Percentiles rank a stretch among this genome's conserved stretches.
Conservation (phyloP, 1,139 yeast genomes). For the Saccharomycopsis hybrid region DNA sequence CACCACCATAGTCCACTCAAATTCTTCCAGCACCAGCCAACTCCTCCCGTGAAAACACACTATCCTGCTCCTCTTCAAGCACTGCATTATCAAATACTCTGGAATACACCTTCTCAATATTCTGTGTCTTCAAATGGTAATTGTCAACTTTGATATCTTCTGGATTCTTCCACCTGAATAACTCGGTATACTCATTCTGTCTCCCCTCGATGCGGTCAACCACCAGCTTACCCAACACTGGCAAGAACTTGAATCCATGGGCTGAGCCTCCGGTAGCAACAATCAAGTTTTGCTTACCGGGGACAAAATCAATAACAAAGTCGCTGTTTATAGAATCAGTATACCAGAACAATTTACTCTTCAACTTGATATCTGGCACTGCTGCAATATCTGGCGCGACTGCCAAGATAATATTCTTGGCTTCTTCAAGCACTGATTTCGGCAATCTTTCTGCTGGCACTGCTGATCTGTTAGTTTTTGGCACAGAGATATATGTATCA, state of each 20-base stretch:
- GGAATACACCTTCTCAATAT: not conserved
- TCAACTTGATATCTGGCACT: slow-evolving; percentile 1
- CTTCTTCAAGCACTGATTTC: slow-evolving; percentile 31
- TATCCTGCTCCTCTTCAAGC: not conserved
- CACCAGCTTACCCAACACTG: slow-evolving; percentile 32
- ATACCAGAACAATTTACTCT: slow-evolving; percentile 39
- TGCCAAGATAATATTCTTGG: slow-evolving; percentile 6
- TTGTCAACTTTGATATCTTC: slow-evolving; percentile 24
- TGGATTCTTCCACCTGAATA: slow-evolving; percentile 1
- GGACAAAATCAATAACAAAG: slow-evolving; percentile 38
- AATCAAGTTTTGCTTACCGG: slow-evolving; percentile 28
- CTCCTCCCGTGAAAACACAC: not conserved
- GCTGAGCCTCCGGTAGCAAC: slow-evolving; percentile 44
- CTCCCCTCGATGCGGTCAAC: not conserved
- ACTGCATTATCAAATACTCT: not conserved
- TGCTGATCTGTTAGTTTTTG: slow-evolving; percentile 1
- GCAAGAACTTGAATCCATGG: slow-evolving; percentile 38
- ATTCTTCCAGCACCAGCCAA: not conserved
- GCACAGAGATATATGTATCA: slow-evolving; percentile 2
- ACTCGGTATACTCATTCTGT: not conserved
- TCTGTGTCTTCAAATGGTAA: not conserved
- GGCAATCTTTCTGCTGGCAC: slow-evolving; percentile 21
- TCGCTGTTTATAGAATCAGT: slow-evolving; percentile 40
- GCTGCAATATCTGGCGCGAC: slow-evolving; percentile 9
- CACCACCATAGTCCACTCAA: not conserved